phyloP scores from a whole-genome alignment of 371 early-diverging fungal genomes.

The Syncephalis plumigaleata region DNA sequence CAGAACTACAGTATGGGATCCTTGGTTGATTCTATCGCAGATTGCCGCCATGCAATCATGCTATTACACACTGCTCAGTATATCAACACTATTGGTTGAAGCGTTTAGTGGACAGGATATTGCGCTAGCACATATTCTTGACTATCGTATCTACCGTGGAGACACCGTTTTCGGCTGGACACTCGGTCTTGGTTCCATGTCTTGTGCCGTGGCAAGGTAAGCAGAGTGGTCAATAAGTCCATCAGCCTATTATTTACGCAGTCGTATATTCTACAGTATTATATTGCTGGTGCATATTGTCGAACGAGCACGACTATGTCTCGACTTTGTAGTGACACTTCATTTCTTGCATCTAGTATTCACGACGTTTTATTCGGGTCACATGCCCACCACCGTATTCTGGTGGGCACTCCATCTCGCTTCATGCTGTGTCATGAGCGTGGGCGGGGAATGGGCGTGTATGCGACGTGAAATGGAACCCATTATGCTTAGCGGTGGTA shows the following conservation, averaged over 20 bases:
- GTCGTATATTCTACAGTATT: constrained; percentile 12
- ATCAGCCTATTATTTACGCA: background rate
- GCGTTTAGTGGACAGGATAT: constrained; percentile 35
- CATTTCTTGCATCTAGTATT: constrained; percentile 45
- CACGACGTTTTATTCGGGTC: constrained; percentile 33
- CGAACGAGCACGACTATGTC: constrained; percentile 58
- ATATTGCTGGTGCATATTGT: constrained; percentile 41
- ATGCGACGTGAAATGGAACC: constrained; percentile 72
- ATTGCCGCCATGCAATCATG: constrained; percentile 7
- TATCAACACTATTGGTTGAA: constrained; percentile 4
- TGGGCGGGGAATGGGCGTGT: constrained; percentile 71
- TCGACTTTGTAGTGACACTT: constrained; percentile 65
- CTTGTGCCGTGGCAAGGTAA: constrained; percentile 37
- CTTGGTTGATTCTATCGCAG: constrained; percentile 7
- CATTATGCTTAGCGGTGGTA: constrained; percentile 27
- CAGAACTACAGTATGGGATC: constrained; percentile 8
- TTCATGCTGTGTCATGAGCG: constrained; percentile 34
- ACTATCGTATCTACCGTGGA: constrained; percentile 33
- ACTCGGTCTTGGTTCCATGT: constrained; percentile 38
- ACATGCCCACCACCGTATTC: constrained; percentile 32
- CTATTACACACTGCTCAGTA: constrained; percentile 6
- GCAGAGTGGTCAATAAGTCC: background rate
- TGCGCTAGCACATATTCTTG: constrained; percentile 46
- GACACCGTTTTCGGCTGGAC: constrained; percentile 62
- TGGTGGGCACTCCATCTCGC: constrained; percentile 52